Evolutionary conservation across 306 rosid genomes (phyloP), one percentile per base, ranked within the genome.

Genomic region (Sesbania bispinosa): DNA sequence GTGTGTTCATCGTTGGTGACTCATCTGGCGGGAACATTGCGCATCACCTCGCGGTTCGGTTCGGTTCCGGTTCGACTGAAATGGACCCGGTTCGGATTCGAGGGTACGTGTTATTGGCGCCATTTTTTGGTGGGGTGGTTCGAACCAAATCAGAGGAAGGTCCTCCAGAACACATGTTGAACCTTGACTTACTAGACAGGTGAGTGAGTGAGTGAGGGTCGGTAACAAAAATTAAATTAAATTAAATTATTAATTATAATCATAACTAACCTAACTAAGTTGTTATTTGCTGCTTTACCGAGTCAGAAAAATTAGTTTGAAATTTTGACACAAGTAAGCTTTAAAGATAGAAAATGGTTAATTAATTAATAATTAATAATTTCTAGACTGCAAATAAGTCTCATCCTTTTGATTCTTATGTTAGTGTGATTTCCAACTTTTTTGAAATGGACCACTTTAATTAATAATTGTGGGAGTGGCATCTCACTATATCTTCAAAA

Each of bases 21-120:
- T 93, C 98, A 0, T 90, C 97, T 0, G 98, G 98, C 0, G 98
- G 97, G 61, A 93, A 88, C 76, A 83, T 93, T 62, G 98, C 94
- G 0, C 98, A 93, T 68, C 96, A 90, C 10, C 77, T 93, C 21
- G 97, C 94, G 6, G 94, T 93, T 33, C 82, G 80, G 48, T 60
- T 90, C 2, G 86, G 87, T 0, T 7, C 63, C 10, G 81, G 73
- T 38, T 66, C 82, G 1, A 18, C 0, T 0, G 54, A 72, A 42
- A 47, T 57, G 62, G 83, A 64, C 1, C 90, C 89, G 39, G 86
- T 85, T 65, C 85, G 85, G 29, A 51, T 90, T 0, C 77, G 90
- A 30, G 98, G 98, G 29, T 90, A 77, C 20, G 70, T 88, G 0
- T 23, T 93, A 39, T 39, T 90, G 77, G 98, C 94, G 10, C 98